phyloP scores from a whole-genome alignment of 2,329 filamentous ascomycete species.

The Madurella fahalii region DNA sequence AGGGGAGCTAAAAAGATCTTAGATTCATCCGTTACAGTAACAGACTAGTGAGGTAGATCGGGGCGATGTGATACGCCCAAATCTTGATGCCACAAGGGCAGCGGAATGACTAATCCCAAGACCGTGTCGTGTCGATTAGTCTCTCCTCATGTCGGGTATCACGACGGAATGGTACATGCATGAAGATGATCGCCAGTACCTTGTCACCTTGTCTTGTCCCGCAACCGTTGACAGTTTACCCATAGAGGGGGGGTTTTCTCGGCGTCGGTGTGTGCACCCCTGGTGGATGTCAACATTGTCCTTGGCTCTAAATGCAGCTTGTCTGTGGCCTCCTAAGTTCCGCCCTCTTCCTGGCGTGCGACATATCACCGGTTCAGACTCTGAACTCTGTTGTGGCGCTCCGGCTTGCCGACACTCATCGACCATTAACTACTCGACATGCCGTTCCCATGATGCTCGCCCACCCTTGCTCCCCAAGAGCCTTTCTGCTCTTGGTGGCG shows the following conservation, averaged over 20 bases:
- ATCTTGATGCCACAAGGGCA: too few relatives aligned
- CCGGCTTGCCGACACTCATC: neutral
- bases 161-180: slow-evolving; percentile 8
- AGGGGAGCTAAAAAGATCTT: too few relatives aligned
- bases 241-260: neutral
- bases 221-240: slow-evolving; percentile 2
- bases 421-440: slow-evolving; percentile 7
- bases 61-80: too few relatives aligned
- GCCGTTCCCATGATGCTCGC: slow-evolving; percentile 19
- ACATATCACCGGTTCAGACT: too few relatives aligned
- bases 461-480: slow-evolving; percentile 19
- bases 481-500: slow-evolving; percentile 17
- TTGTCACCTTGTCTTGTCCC: neutral
- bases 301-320: neutral
- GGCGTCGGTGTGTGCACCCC: neutral
- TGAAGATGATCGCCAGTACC: slow-evolving; percentile 5
- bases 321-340: neutral
- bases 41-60: too few relatives aligned
- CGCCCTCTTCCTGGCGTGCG: too few relatives aligned
- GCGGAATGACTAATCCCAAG: too few relatives aligned
- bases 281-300: neutral
- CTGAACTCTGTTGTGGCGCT: too few relatives aligned
- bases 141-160: too few relatives aligned
- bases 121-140: too few relatives aligned
- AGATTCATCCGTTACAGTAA: too few relatives aligned